Evolutionary conservation across 306 rosid genomes (phyloP).

Genomic region (Gastrolobium villosum): DNA sequence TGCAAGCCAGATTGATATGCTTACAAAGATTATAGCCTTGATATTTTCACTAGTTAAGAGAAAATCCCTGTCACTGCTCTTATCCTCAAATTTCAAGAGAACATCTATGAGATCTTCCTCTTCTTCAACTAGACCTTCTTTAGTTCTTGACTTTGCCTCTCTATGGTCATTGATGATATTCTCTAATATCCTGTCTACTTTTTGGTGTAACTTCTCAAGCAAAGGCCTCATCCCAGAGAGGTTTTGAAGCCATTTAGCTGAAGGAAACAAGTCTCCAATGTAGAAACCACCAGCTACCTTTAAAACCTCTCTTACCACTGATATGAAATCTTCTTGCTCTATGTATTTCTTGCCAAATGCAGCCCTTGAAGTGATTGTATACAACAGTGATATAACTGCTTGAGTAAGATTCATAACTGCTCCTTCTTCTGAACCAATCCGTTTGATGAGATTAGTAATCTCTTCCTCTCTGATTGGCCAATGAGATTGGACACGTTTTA

Average conservation of each 20-base stretch:
- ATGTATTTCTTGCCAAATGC: constrained; percentile 41
- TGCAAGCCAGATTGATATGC: background rate
- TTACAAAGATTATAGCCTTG: constrained; percentile 9
- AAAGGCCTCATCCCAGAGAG: constrained; percentile 11
- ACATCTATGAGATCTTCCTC: background rate
- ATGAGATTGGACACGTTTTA: background rate
- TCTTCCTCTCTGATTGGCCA: constrained; percentile 35
- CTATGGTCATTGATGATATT: background rate
- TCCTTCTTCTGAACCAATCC: background rate
- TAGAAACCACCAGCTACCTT: constrained; percentile 11
- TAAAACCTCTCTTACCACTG: too few relatives aligned
- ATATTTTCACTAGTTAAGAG: background rate
- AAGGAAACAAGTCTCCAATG: constrained; percentile 6
- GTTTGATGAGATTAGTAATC: background rate
- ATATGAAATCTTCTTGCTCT: constrained; percentile 19
- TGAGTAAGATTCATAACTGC: constrained; percentile 15
- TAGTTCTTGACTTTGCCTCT: background rate
- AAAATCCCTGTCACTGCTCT: background rate
- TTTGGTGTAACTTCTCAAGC: constrained; percentile 26
- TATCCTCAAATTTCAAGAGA: constrained; percentile 4
- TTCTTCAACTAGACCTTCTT: background rate
- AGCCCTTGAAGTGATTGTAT: constrained; percentile 22
- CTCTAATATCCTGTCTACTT: background rate
- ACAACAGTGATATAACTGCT: background rate
- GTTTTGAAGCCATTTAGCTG: constrained; percentile 5